Percentiles rank a stretch among this genome's conserved stretches.
phyloP scores from a whole-genome alignment of 2,329 filamentous ascomycete genomes.

The Penicillium freii region DNA sequence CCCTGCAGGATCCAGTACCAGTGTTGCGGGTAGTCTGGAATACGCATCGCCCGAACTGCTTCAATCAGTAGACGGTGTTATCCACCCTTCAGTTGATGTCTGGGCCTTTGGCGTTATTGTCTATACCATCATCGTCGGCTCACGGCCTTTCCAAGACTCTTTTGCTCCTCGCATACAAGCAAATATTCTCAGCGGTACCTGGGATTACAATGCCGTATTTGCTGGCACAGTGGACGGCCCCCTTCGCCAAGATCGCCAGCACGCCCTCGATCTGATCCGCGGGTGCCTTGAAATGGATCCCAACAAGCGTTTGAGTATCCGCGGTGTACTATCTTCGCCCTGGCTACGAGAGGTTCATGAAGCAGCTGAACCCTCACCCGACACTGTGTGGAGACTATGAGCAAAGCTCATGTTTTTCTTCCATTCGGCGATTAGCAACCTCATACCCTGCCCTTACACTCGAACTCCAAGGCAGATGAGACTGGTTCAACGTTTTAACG shows the following conservation, averaged over 20 bases:
- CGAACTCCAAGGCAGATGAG: background rate
- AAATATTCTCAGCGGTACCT: conserved; percentile 60
- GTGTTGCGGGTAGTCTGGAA: conserved; percentile 59
- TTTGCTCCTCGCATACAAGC: conserved; percentile 59
- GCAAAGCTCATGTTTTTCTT: conserved; percentile 3
- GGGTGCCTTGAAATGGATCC: conserved; percentile 60
- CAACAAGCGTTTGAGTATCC: conserved; percentile 56
- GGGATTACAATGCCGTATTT: conserved; percentile 54
- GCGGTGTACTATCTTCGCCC: conserved; percentile 53
- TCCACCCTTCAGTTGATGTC: conserved; percentile 59
- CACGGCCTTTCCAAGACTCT: conserved; percentile 61
- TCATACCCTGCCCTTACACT: background rate
- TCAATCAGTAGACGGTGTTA: conserved; percentile 38
- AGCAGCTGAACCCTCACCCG: conserved; percentile 27
- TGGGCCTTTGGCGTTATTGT: conserved; percentile 67
- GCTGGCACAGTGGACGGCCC: conserved; percentile 40
- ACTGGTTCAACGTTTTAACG: conserved; percentile 7
- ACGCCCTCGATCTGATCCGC: conserved; percentile 56
- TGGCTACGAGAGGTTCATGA: conserved; percentile 53
- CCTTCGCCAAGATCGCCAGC: conserved; percentile 44
- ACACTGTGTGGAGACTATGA: conserved; percentile 41
- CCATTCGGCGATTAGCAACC: background rate
- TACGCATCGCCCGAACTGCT: conserved; percentile 52
- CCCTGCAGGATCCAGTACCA: conserved; percentile 56
- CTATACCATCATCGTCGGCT: conserved; percentile 60